Percentiles rank a stretch among this genome's conserved stretches.
Evolutionary conservation across 2,329 filamentous ascomycete species (phyloP).

Genomic region (Paracamarosporium sp.): DNA sequence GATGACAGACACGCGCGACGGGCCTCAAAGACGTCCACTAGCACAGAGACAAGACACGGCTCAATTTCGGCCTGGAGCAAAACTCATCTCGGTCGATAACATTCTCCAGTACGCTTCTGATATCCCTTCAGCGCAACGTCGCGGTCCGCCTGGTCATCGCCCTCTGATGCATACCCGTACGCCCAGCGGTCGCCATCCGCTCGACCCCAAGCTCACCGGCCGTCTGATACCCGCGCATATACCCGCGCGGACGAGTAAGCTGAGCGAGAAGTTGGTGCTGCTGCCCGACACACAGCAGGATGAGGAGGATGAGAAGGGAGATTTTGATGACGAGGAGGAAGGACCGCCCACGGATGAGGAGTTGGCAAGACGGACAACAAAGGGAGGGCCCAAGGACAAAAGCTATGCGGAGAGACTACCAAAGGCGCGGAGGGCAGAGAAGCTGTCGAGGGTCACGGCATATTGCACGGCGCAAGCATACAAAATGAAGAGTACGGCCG

Average conservation of each 20-base stretch:
- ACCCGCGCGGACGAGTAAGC: slow-evolving; percentile 88
- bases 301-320: slow-evolving; percentile 58
- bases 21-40: slow-evolving; percentile 29
- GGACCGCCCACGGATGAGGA: slow-evolving; percentile 74
- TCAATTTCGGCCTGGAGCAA: slow-evolving; percentile 58
- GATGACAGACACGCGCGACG: slow-evolving; percentile 65
- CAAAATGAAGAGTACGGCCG: slow-evolving; percentile 85
- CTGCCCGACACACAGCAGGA: slow-evolving; percentile 77
- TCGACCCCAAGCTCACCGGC: slow-evolving; percentile 63
- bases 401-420: slow-evolving; percentile 93
- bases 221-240: slow-evolving; percentile 67
- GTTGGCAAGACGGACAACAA: slow-evolving; percentile 67
- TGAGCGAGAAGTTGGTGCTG: slow-evolving; percentile 95
- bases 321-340: slow-evolving; percentile 64
- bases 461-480: slow-evolving; percentile 96
- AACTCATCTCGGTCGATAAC: slow-evolving; percentile 88
- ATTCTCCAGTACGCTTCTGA: slow-evolving; percentile 93
- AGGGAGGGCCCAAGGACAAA: slow-evolving; percentile 72
- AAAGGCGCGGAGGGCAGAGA: slow-evolving; percentile 85
- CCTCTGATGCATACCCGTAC: slow-evolving; percentile 56
- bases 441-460: slow-evolving; percentile 87
- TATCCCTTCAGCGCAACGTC: slow-evolving; percentile 91
- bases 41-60: slow-evolving; percentile 42
- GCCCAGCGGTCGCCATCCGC: slow-evolving; percentile 58
- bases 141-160: slow-evolving; percentile 68